Evolutionary conservation across 441 rosid species (phyloP).

Genomic region (Isatis lusitanica): DNA sequence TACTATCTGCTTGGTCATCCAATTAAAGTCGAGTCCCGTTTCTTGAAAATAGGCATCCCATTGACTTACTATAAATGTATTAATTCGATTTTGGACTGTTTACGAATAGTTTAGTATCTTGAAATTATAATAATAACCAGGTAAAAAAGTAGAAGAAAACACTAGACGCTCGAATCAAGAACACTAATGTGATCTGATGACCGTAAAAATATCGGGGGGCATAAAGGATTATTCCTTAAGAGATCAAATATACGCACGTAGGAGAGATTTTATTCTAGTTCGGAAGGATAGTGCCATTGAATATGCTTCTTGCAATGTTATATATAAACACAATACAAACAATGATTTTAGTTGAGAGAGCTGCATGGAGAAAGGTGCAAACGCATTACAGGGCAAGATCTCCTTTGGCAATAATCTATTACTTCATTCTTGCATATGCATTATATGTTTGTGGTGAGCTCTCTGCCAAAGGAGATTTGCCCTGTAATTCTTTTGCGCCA

Average conservation of each 20-base stretch:
- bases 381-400: conserved; percentile 46
- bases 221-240: conserved; percentile 27
- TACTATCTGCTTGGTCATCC: not conserved
- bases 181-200: not conserved
- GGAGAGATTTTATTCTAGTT: conserved; percentile 13
- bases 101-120: not conserved
- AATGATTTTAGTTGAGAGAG: not conserved
- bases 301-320: conserved; percentile 24
- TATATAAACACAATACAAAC: conserved; percentile 16
- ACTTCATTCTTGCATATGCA: conserved; percentile 13
- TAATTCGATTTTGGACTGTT: not conserved
- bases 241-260: conserved; percentile 1
- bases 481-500: conserved; percentile 17
- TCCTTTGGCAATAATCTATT: conserved; percentile 46
- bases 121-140: not conserved
- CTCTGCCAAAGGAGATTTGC: conserved; percentile 33
- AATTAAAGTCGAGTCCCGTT: not conserved
- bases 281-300: conserved; percentile 31
- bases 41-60: not conserved
- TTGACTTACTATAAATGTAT: not conserved
- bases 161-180: conserved; percentile 15
- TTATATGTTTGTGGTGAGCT: conserved; percentile 1
- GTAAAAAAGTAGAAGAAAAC: conserved; percentile 15
- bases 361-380: conserved; percentile 32
- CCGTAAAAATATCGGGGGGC: conserved; percentile 4